Conservation (phyloP, 495 filamentous ascomycete species). For the Hyaloscypha variabilis region DNA sequence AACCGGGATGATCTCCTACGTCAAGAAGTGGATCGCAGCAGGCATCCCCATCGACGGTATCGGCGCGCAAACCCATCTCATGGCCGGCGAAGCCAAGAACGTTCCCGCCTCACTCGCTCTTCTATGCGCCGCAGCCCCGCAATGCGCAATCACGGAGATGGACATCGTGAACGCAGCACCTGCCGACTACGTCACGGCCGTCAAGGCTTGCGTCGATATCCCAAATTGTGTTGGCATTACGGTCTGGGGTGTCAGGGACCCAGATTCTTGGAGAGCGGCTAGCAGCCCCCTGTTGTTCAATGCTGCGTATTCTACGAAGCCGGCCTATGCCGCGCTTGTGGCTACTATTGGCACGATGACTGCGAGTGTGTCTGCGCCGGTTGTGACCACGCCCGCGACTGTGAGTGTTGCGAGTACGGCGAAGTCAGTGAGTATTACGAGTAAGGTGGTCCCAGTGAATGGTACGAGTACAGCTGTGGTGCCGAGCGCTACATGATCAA, state of each 20-base stretch:
- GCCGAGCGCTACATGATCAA: too few relatives aligned
- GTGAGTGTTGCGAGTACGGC: too few relatives aligned
- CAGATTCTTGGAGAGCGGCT: constrained; percentile 65
- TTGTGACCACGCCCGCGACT: too few relatives aligned
- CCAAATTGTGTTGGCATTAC: constrained; percentile 74
- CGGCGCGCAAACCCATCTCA: constrained; percentile 53
- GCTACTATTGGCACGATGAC: constrained; percentile 36
- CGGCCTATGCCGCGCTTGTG: constrained; percentile 64
- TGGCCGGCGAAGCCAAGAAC: constrained; percentile 45
- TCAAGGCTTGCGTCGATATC: constrained; percentile 65
- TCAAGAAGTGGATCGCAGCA: constrained; percentile 65
- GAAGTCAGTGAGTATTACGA: too few relatives aligned
- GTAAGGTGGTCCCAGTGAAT: too few relatives aligned
- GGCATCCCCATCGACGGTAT: constrained; percentile 78
- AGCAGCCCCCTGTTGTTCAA: constrained; percentile 67
- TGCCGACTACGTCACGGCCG: constrained; percentile 61
- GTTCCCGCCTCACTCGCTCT: constrained; percentile 55
- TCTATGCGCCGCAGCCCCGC: constrained; percentile 53
- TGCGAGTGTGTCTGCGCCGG: constrained; percentile 40
- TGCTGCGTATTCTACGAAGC: constrained; percentile 62
- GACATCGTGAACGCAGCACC: constrained; percentile 62
- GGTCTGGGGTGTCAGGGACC: constrained; percentile 74
- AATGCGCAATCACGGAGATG: constrained; percentile 67
- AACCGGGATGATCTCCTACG: constrained; percentile 62
- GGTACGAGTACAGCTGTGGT: too few relatives aligned